Percentiles rank a stretch among this genome's conserved stretches.
These are phyloP conservation scores for Orbilia quercus DNA, from an alignment of 2,329 filamentous ascomycete species.

Conservation along the genomic window DNA sequence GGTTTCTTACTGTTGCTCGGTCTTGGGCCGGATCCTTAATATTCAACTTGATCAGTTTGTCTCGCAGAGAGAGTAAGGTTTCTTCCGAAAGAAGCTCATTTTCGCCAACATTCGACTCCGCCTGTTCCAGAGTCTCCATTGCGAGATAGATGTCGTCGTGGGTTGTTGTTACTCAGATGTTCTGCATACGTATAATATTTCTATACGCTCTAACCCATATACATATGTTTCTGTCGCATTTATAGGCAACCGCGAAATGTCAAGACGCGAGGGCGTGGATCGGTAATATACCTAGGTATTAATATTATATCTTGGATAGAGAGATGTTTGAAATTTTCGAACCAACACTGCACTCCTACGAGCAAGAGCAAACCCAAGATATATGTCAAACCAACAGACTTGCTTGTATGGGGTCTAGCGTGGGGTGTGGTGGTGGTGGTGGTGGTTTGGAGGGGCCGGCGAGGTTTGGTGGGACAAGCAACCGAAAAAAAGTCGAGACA, in stretches of 20 bases:
- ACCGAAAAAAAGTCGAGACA: constrained; percentile 35
- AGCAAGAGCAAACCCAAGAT: no score
- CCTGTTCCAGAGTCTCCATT: constrained; percentile 25
- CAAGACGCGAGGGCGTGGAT: no score
- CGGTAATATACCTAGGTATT: no score
- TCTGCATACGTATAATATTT: neutral
- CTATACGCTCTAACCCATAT: no score
- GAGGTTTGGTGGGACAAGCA: constrained; percentile 28
- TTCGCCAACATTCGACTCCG: constrained; percentile 14
- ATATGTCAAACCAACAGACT: constrained; percentile 7
- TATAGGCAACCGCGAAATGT: no score
- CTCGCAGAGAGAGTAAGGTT: constrained; percentile 14
- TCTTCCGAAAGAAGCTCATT: constrained; percentile 23
- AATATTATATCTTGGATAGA: no score
- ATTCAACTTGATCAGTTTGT: constrained; percentile 49
- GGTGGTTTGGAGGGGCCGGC: neutral
- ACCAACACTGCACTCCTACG: no score
- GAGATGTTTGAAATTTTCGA: no score
- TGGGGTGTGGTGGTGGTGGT: constrained; percentile 2
- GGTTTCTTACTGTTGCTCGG: constrained; percentile 30
- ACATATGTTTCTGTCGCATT: no score
- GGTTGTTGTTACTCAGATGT: neutral
- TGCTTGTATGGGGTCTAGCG: constrained; percentile 27
- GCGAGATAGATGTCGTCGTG: neutral
- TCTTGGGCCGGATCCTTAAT: constrained; percentile 36